Conservation (phyloP, 129 eudicot species). For the Erigeron canadensis region DNA sequence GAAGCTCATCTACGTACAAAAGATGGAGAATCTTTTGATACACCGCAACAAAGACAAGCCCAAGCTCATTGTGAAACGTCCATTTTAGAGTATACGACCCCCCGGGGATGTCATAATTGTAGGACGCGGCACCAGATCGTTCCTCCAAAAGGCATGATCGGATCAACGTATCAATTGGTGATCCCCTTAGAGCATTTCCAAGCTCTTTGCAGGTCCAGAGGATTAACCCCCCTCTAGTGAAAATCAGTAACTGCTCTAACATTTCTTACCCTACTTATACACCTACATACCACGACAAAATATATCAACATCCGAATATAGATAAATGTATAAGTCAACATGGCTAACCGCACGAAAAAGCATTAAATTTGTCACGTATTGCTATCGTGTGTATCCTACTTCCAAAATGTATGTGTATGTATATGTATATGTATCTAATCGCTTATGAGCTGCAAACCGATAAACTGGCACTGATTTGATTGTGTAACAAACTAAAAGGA, state of each 20-base stretch:
- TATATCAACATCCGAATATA: not conserved
- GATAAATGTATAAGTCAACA: no score
- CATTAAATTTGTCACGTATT: no score
- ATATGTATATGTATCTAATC: no score
- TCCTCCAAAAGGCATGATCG: slow-evolving; percentile 95
- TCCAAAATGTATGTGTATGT: not conserved
- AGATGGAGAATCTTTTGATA: slow-evolving; percentile 90
- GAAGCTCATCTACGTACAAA: slow-evolving; percentile 86
- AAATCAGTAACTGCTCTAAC: slow-evolving; percentile 94
- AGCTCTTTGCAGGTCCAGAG: slow-evolving; percentile 99
- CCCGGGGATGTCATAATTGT: slow-evolving; percentile 86
- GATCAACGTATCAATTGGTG: slow-evolving; percentile 80
- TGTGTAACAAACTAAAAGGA: no score
- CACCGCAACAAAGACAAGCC: slow-evolving; percentile 92
- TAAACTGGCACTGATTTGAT: no score
- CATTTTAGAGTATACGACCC: slow-evolving; percentile 91
- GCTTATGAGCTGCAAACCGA: no score
- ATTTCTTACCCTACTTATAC: slow-evolving; percentile 40
- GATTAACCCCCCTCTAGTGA: slow-evolving; percentile 93
- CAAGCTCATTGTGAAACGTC: slow-evolving; percentile 92
- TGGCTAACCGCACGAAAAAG: not conserved
- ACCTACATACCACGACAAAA: slow-evolving; percentile 45
- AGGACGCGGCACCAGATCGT: slow-evolving; percentile 83
- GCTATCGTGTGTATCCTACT: not conserved
- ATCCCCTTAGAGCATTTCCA: slow-evolving; percentile 86